phyloP scores from a whole-genome alignment of 345 rosid genomes.

The Mallotus nudiflorus region DNA sequence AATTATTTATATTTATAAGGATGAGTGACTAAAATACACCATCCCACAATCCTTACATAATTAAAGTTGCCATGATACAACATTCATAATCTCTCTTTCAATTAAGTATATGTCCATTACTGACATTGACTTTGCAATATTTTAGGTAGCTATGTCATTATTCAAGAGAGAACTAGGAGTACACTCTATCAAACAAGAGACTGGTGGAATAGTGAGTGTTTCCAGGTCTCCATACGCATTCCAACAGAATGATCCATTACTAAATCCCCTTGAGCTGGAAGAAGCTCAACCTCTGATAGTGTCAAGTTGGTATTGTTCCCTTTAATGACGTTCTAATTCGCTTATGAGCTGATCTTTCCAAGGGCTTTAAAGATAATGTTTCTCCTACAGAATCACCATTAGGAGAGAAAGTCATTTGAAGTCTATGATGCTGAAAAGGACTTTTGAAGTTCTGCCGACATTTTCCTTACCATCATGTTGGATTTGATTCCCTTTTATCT shows the following conservation, averaged over 20 bases:
- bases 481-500: conserved; percentile 20
- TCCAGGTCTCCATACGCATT: conserved; percentile 72
- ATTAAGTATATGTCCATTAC: conserved; percentile 18
- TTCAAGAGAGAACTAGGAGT: conserved; percentile 41
- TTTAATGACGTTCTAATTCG: conserved; percentile 33
- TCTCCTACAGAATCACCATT: conserved; percentile 22
- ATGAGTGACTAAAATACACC: conserved; percentile 16
- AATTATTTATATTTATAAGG: not conserved
- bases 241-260: conserved; percentile 78
- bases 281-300: conserved; percentile 69
- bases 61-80: conserved; percentile 7
- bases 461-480: conserved; percentile 28
- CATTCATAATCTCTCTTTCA: conserved; percentile 15
- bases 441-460: conserved; percentile 30
- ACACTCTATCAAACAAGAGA: conserved; percentile 58
- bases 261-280: conserved; percentile 69
- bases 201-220: conserved; percentile 64
- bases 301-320: conserved; percentile 56
- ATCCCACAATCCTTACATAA: conserved; percentile 13
- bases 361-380: conserved; percentile 29
- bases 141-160: conserved; percentile 28
- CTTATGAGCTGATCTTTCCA: conserved; percentile 30
- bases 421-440: conserved; percentile 39
- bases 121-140: conserved; percentile 16
- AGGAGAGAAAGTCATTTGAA: conserved; percentile 28